Evolutionary conservation across 108 stramenopile genomes (phyloP), one percentile per base, ranked within the genome.

Genomic region (Heterococcus sp.): DNA sequence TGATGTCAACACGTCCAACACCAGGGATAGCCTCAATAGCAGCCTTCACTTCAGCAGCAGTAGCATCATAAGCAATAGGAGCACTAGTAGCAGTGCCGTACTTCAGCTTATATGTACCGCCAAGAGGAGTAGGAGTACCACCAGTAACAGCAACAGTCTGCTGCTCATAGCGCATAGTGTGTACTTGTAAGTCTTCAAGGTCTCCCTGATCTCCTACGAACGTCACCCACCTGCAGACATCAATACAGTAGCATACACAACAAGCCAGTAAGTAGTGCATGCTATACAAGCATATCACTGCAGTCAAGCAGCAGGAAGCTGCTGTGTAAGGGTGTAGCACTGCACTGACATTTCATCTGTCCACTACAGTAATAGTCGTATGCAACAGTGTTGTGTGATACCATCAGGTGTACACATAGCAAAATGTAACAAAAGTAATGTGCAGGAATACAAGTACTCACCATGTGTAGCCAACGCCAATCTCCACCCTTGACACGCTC

Each of bases 101-200:
- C 21, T 78, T 72, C 0, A 94, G 68, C 2, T 78, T 75, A 72
- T 93, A 92, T 31, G 84, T 73, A 3, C 93, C 93, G 37, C 87
- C 90, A 14, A 93, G 69, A 2, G 93, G 93, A 4, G 93, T 93
- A 1, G 93, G 93, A 35, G 88, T 78, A 3, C 93, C 93, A 26
- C 93, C 93, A 0, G 65, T 35, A 34, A 88, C 89, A 38, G 75
- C 46, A 32, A 94, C 74, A 2, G 69, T 69, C 79, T 93, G 92
- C 0, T 89, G 72, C 68, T 92, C 89, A 68, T 86, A 91, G 35
- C 75, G 66, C 29, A 46, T 4, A 3, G 35, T 71, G 74, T 74
- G 65, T 4, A 92, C 91, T 33, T 72, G 65, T 38, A 93, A 34
- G 38, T 69, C 72, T 1, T 86, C 89, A 5, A 94, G 87, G 80